Evolutionary conservation across 164 flowering plant species (phyloP), one percentile per base, ranked within the genome.

Genomic region (Berberis thunbergii): DNA sequence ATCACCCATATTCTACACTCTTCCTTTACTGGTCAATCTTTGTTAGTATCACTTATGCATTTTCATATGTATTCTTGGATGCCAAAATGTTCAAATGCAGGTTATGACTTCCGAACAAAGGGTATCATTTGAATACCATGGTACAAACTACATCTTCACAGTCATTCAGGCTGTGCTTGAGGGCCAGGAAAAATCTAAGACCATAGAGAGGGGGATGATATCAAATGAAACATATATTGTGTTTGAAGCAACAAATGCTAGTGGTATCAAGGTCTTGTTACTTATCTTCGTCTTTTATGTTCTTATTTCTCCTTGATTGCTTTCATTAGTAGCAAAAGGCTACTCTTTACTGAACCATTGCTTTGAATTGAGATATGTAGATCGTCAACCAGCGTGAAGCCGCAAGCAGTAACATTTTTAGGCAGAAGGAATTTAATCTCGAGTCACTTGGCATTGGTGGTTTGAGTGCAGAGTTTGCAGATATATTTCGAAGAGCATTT

Each of bases 401-500:
- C 68, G 88, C 96, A 61, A 89, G 85, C 76, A 95, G 97, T 78
- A 89, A 80, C 69, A 81, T 95, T 54, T 95, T 95, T 69, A 85
- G 72, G 79, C 96, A 89, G 4, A 95, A 95, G 70, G 99, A 95
- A 60, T 88, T 95, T 68, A 91, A 95, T 76, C 92, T 91, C 60
- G 74, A 86, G 66, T 79, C 88, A 41, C 79, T 89, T 45, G 99
- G 99, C 61, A 91, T 91, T 43, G 99, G 99, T 74, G 99, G 99
- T 69, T 68, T 95, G 60, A 81, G 97, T 82, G 89, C 80, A 45
- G 99, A 95, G 77, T 91, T 95, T 76, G 86, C 92, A 43, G 97
- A 95, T 69, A 95, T 95, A 78, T 95, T 95, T 76, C 85, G 96
- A 76, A 85, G 97, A 80, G 99, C 97, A 69, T 95, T 95, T 86